A percentile compares a stretch with the other conserved stretches of the same genome.
Evolutionary conservation across 331 rosid species (phyloP).

Genomic region (Malus hybrid): DNA sequence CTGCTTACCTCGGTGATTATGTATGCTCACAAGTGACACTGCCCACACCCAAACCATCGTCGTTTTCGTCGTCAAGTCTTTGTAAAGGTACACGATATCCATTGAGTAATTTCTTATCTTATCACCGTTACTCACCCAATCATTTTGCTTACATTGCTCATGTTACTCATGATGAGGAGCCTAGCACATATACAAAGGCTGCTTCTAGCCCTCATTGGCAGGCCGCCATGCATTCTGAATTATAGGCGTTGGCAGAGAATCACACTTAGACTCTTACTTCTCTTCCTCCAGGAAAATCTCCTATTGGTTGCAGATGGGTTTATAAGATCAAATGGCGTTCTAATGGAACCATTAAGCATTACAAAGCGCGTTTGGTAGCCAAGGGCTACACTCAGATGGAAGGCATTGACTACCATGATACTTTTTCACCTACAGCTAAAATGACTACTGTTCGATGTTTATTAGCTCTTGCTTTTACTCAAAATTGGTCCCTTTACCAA

Average conservation of each 20-base stretch:
- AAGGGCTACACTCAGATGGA: not conserved
- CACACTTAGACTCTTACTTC: not conserved
- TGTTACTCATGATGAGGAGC: not conserved
- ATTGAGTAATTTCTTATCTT: not conserved
- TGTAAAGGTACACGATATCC: too few species aligned
- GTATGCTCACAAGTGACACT: too few species aligned
- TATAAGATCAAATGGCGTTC: too few species aligned
- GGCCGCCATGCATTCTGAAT: not conserved
- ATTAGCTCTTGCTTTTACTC: not conserved
- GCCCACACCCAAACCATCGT: too few species aligned
- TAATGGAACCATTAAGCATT: too few species aligned
- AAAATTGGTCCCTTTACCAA: not conserved
- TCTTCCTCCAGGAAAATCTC: not conserved
- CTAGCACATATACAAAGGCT: not conserved
- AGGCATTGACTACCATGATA: not conserved
- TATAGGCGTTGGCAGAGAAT: not conserved
- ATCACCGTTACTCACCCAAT: not conserved
- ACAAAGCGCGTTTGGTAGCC: too few species aligned
- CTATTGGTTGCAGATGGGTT: too few species aligned
- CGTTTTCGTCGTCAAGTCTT: too few species aligned
- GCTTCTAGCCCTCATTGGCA: not conserved
- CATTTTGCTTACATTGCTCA: not conserved
- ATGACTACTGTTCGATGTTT: not conserved
- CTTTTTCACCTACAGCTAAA: not conserved
- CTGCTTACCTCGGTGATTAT: too few species aligned